phyloP scores from a whole-genome alignment of 1,284 basidiomycete species.

The Ustilago tritici region DNA sequence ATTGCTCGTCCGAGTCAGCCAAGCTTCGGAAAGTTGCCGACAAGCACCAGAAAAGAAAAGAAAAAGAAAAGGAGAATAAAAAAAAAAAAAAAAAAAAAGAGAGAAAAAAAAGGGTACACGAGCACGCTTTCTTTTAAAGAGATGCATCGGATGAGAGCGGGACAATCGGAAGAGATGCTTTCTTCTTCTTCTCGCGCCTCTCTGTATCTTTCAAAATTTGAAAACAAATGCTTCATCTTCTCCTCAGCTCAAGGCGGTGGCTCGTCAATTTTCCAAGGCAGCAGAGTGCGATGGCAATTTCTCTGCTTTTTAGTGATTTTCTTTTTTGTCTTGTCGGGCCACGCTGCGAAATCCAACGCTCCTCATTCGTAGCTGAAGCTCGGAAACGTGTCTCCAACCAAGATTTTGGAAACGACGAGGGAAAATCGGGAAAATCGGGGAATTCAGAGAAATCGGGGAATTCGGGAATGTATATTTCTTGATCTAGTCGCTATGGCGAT shows the following conservation, averaged over 20 bases:
- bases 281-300: slow-evolving; percentile 7
- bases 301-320: neutral
- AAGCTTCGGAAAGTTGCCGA: slow-evolving; percentile 3
- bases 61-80: too few relatives aligned
- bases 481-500: neutral
- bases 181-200: neutral
- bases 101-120: neutral
- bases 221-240: neutral
- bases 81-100: neutral
- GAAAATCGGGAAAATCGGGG: neutral
- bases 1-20: slow-evolving; percentile 8
- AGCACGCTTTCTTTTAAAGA: neutral
- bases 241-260: neutral
- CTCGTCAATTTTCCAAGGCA: slow-evolving; percentile 7
- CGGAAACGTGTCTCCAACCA: neutral
- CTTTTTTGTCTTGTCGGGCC: slow-evolving; percentile 4
- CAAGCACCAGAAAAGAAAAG: neutral
- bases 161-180: slow-evolving; percentile 17
- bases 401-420: neutral
- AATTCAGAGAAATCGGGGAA: neutral
- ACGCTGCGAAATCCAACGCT: slow-evolving; percentile 22
- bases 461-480: slow-evolving; percentile 6
- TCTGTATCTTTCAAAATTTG: neutral
- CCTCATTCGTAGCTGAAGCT: slow-evolving; percentile 17
- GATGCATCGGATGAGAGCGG: slow-evolving; percentile 6